Evolutionary conservation across 2,329 filamentous ascomycete genomes (phyloP), one percentile per base, ranked within the genome.

Genomic region (Reticulascus tulasneorum): DNA sequence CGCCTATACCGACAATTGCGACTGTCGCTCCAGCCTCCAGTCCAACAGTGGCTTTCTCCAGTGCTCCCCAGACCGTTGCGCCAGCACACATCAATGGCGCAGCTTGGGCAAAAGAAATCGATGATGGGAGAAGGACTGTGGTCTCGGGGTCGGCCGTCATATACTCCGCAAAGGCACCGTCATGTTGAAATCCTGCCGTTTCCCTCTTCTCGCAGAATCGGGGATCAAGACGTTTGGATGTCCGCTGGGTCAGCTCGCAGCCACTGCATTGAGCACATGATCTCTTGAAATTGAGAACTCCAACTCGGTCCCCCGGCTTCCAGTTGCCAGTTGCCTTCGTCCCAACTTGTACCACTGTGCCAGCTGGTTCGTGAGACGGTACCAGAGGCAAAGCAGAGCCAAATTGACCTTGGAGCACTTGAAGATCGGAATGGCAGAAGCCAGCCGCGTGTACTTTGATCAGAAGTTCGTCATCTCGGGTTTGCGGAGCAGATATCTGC

Each of bases 371-470:
- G 36, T 64, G 61, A 4, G 57, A 60, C 1, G 55, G 52, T 16
- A 56, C 55, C 19, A 62, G 42, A 10, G 52, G 52, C 6, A 56
- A 33, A 5, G 44, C 45, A 3, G 53, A 52, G 3, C 37, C 34
- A 38, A 56, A 60, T 15, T 59, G 50, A 9, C 60, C 59, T 8
- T 56, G 51, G 2, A 57, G 37, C 8, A 59, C 58, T 35, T 62
- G 60, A 8, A 58, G 42, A 28, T 62, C 60, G 3, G 59, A 60
- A 31, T 62, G 59, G 35, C 60, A 62, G 44, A 61, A 62, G 1
- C 59, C 55, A 7, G 59, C 59, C 4, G 59, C 59, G 20, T 55
- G 43, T 27, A 62, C 44, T 19, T 47, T 47, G 37, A 63, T 38
- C 13, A 62, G 50, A 5, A 62, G 47, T 16, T 60, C 53, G 29